Evolutionary conservation across 2,329 filamentous ascomycete species (phyloP), one percentile per base, ranked within the genome.

Genomic region (Drechslerella coelobrocha): DNA sequence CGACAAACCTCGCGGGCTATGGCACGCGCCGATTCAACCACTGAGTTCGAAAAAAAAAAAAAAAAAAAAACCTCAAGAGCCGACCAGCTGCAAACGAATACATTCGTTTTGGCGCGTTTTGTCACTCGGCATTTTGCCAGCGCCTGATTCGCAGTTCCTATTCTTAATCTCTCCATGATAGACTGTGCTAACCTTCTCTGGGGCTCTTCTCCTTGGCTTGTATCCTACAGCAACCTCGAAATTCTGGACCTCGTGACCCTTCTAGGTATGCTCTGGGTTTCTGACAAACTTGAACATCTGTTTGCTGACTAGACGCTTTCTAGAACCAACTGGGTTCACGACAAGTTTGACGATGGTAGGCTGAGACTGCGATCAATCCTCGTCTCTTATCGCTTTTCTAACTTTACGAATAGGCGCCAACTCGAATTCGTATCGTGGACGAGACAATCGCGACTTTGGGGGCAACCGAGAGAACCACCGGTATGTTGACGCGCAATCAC

Each of bases 291-390:
- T 9, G n/a, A 17, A 8, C 5, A 12, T 26, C 12, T 27, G 14
- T 19, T 48, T 54, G 14, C 56, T 24, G 27, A 14, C 21, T 7
- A 5, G 10, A 34, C 2, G 14, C 27, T 47, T 27, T 27, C 6
- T 57, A 72, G 68, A 57, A 39, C 54, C 2, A 66, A 72, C 10
- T 72, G 68, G 68, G 68, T 72, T 45, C 68, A 72, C 43, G 68
- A 72, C 39, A 72, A 72, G 60, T 72, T 55, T 37, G 68, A 66
- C 47, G 61, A 72, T 37, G 68, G 60, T 51, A 61, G 43, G 45
- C 43, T 19, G 10, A 23, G 41, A 31, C 19, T 17, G 10, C 26
- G 14, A 24, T 23, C 7, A n/a, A n/a, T n/a, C n/a, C n/a, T n/a
- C n/a, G n/a, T n/a, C n/a, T n/a, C n/a, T n/a, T n/a, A n/a, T n/a